A percentile compares a stretch with the other conserved stretches of the same genome.
These are phyloP conservation scores for Fusarium cyanostomum DNA, from an alignment of 2,329 filamentous ascomycete species.

Conservation along the genomic window DNA sequence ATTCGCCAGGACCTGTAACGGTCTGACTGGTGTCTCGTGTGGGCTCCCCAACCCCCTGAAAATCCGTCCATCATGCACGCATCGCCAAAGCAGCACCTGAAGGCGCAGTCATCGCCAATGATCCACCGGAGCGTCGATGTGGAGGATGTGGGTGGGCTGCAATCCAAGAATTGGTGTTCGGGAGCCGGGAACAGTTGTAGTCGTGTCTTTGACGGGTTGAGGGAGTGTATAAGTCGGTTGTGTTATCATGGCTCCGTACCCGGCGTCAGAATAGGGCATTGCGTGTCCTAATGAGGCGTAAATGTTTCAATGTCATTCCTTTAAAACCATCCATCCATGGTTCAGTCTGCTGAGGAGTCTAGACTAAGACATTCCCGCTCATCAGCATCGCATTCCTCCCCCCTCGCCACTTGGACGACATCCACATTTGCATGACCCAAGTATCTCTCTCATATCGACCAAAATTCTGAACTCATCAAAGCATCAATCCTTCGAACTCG, in stretches of 20 bases:
- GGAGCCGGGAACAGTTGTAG: conserved; percentile 8
- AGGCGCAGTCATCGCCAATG: conserved; percentile 15
- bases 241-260: conserved; percentile 7
- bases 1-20: neutral
- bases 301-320: conserved; percentile 8
- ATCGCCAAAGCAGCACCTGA: conserved; percentile 15
- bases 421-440: neutral
- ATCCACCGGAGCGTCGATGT: conserved; percentile 2
- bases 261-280: conserved; percentile 2
- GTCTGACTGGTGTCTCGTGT: conserved; percentile 15
- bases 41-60: conserved; percentile 18
- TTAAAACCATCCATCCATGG: too few species aligned
- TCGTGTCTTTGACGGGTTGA: neutral
- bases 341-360: too few species aligned
- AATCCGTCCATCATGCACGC: neutral
- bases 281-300: conserved; percentile 3
- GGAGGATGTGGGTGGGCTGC: neutral
- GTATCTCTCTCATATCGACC: neutral
- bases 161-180: conserved; percentile 3
- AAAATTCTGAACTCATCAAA: neutral
- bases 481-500: neutral
- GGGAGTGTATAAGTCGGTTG: neutral
- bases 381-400: conserved; percentile 2
- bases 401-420: neutral
- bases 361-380: conserved; percentile 10